A percentile compares a stretch with the other conserved stretches of the same genome.
phyloP scores from a whole-genome alignment of 306 rosid genomes.

The Quercus berberidifolia region DNA sequence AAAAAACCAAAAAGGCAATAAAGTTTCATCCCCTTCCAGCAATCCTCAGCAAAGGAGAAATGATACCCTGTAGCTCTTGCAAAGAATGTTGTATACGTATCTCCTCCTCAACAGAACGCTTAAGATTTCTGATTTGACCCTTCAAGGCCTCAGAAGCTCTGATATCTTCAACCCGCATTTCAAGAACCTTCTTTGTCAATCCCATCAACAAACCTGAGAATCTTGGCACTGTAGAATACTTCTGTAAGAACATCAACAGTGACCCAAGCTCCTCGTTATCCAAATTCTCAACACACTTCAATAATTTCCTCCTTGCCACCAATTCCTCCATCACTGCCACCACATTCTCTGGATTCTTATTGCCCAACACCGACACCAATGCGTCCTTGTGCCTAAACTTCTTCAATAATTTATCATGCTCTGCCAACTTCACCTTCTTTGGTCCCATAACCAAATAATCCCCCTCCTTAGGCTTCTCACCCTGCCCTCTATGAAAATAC shows the following conservation, averaged over 20 bases:
- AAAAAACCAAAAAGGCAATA: not conserved
- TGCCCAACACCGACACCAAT: slow-evolving; percentile 56
- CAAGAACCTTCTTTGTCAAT: slow-evolving; percentile 70
- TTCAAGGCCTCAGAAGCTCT: slow-evolving; percentile 43
- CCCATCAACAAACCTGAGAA: slow-evolving; percentile 64
- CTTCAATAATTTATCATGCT: slow-evolving; percentile 74
- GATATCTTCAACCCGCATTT: slow-evolving; percentile 64
- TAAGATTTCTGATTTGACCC: slow-evolving; percentile 57
- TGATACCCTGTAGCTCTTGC: slow-evolving; percentile 83
- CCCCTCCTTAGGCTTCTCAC: slow-evolving; percentile 64
- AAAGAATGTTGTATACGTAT: slow-evolving; percentile 60
- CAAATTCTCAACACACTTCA: slow-evolving; percentile 59
- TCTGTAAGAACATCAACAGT: slow-evolving; percentile 61
- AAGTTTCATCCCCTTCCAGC: slow-evolving; percentile 67
- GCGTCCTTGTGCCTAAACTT: slow-evolving; percentile 88
- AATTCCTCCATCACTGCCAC: slow-evolving; percentile 90
- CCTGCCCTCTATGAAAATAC: slow-evolving; percentile 87
- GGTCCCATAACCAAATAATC: slow-evolving; percentile 62
- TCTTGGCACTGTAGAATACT: slow-evolving; percentile 54
- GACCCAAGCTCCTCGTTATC: slow-evolving; percentile 56
- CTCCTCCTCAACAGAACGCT: slow-evolving; percentile 71
- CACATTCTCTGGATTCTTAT: slow-evolving; percentile 65
- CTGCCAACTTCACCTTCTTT: slow-evolving; percentile 52
- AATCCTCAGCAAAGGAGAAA: slow-evolving; percentile 74
- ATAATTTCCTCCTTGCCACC: slow-evolving; percentile 70